Evolutionary conservation across 441 rosid species (phyloP).

Genomic region (Bruguiera hainesii): DNA sequence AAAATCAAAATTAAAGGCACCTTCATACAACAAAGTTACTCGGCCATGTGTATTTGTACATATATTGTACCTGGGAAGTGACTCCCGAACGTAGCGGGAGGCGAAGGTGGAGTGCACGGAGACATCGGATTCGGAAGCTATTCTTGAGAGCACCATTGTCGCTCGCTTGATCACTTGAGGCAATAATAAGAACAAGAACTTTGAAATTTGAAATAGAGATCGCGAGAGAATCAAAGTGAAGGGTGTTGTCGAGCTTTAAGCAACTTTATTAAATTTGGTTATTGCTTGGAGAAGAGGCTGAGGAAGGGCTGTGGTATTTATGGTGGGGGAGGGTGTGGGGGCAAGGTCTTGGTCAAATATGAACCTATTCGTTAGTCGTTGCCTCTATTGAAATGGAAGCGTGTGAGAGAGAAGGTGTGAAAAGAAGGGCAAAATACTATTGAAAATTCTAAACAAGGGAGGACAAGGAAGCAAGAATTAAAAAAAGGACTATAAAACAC

Average conservation of each 20-base stretch:
- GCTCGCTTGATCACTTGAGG: too few species aligned
- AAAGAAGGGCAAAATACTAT: too few species aligned
- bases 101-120: conserved; percentile 86
- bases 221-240: neutral
- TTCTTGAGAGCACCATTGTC: conserved; percentile 62
- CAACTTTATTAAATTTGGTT: neutral
- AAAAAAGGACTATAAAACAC: neutral
- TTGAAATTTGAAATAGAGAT: neutral
- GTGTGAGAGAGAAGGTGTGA: too few species aligned
- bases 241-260: neutral
- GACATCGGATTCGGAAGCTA: conserved; percentile 55
- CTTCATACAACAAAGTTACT: neutral
- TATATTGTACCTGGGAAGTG: conserved; percentile 57
- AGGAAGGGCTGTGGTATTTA: conserved; percentile 2
- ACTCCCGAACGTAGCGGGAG: conserved; percentile 78
- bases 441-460: too few species aligned
- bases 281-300: neutral
- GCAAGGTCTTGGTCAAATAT: neutral
- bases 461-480: too few species aligned
- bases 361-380: neutral
- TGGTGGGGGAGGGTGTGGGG: neutral
- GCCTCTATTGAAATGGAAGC: neutral
- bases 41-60: neutral
- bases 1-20: neutral
- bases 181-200: too few species aligned